Conservation (phyloP, 805 yeast genomes). For the Ogataea polymorpha region DNA sequence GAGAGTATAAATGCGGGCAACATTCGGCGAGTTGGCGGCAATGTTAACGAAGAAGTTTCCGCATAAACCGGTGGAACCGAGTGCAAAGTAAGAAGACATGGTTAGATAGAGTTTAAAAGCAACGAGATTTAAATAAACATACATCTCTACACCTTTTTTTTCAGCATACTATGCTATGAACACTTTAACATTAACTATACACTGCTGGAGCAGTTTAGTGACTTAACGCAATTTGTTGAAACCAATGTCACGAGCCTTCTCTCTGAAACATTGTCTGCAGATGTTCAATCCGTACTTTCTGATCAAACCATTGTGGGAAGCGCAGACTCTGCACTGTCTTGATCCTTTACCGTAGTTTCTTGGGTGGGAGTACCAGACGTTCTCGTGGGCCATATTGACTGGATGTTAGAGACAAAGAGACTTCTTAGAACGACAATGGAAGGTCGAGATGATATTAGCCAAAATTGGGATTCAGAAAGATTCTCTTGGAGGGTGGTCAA, state of each 20-base stretch:
- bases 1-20: conserved; percentile 44
- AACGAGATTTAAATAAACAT: background rate
- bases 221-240: conserved; percentile 97
- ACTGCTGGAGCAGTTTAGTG: conserved; percentile 4
- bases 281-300: conserved; percentile 99
- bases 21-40: conserved; percentile 37
- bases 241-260: conserved; percentile 98
- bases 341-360: conserved; percentile 99
- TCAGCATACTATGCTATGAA: conserved; percentile 9
- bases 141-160: conserved; percentile 6
- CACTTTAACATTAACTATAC: conserved; percentile 12
- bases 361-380: conserved; percentile 99
- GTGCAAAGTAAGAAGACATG: conserved; percentile 28
- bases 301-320: conserved; percentile 98
- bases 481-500: background rate
- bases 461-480: background rate
- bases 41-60: conserved; percentile 56
- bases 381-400: conserved; percentile 97
- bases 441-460: background rate
- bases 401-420: background rate
- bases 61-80: conserved; percentile 81
- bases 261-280: conserved; percentile 99
- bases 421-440: background rate
- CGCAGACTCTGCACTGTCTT: conserved; percentile 99
- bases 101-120: background rate